Conservation (phyloP, 2,329 filamentous ascomycete genomes). For the Byssothecium circinans region DNA sequence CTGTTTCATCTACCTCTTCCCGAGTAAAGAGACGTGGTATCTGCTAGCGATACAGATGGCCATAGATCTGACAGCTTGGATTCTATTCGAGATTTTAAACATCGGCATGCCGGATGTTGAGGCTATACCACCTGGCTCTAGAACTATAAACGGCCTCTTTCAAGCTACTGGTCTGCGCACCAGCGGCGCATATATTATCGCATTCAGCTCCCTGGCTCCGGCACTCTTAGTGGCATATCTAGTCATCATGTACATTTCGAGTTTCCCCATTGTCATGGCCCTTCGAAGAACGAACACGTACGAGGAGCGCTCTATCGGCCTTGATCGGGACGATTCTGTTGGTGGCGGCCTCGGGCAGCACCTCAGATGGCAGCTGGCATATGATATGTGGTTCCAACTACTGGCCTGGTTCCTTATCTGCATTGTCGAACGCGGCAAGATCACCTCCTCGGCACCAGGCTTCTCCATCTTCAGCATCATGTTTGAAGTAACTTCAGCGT, state of each 20-base stretch:
- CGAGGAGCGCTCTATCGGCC: constrained; percentile 67
- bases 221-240: constrained; percentile 63
- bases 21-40: constrained; percentile 59
- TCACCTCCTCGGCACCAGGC: constrained; percentile 42
- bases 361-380: constrained; percentile 64
- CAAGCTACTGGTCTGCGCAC: constrained; percentile 63
- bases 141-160: constrained; percentile 49
- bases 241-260: constrained; percentile 68
- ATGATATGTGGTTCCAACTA: constrained; percentile 69
- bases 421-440: constrained; percentile 61
- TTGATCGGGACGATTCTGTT: constrained; percentile 47
- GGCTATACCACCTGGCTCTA: constrained; percentile 54
- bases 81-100: constrained; percentile 66
- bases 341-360: constrained; percentile 49
- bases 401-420: constrained; percentile 62
- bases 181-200: constrained; percentile 67
- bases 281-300: constrained; percentile 72
- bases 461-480: constrained; percentile 41
- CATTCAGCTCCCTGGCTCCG: constrained; percentile 58
- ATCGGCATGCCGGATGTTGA: constrained; percentile 61
- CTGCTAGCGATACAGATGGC: constrained; percentile 62
- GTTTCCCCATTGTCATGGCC: constrained; percentile 64
- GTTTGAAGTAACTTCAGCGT: constrained; percentile 61
- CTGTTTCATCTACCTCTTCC: constrained; percentile 68
- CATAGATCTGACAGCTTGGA: constrained; percentile 66